Conservation (phyloP, 2,329 filamentous ascomycete genomes). For the Clathrospora elynae region DNA sequence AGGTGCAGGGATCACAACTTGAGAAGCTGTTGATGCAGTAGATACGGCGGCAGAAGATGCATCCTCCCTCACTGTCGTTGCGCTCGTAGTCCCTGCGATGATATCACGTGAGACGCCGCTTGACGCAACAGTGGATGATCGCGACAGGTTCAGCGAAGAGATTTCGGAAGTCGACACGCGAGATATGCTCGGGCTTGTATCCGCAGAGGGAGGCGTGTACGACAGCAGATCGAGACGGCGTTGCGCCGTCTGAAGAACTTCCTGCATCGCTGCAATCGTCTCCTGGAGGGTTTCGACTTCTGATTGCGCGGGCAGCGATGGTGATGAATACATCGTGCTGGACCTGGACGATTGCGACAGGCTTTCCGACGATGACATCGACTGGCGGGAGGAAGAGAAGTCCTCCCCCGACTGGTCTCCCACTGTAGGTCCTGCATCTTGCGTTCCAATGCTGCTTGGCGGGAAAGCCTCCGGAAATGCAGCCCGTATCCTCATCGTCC, state of each 20-base stretch:
- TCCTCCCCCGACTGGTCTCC: too few species aligned
- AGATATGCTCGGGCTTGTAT: background rate
- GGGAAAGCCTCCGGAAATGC: slow-evolving; percentile 7
- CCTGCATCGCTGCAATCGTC: slow-evolving; percentile 12
- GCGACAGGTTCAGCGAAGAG: too few species aligned
- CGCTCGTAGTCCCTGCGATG: too few species aligned
- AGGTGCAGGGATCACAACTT: background rate
- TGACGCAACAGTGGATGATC: too few species aligned
- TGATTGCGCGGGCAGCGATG: background rate
- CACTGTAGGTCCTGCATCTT: too few species aligned
- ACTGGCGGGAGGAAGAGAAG: background rate
- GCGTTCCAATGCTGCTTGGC: too few species aligned
- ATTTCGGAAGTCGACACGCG: slow-evolving; percentile 14
- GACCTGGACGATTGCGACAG: background rate
- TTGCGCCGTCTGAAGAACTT: slow-evolving; percentile 3
- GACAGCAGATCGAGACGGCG: slow-evolving; percentile 2
- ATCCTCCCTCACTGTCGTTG: too few species aligned
- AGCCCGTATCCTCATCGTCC: slow-evolving; percentile 7
- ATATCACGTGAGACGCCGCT: too few species aligned
- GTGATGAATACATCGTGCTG: background rate
- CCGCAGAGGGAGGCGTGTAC: background rate
- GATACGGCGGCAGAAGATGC: too few species aligned
- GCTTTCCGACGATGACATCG: background rate
- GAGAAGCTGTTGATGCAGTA: slow-evolving; percentile 8
- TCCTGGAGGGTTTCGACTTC: slow-evolving; percentile 8